Conservation (phyloP, 2,329 filamentous ascomycete genomes). For the Fusarium sp. region DNA sequence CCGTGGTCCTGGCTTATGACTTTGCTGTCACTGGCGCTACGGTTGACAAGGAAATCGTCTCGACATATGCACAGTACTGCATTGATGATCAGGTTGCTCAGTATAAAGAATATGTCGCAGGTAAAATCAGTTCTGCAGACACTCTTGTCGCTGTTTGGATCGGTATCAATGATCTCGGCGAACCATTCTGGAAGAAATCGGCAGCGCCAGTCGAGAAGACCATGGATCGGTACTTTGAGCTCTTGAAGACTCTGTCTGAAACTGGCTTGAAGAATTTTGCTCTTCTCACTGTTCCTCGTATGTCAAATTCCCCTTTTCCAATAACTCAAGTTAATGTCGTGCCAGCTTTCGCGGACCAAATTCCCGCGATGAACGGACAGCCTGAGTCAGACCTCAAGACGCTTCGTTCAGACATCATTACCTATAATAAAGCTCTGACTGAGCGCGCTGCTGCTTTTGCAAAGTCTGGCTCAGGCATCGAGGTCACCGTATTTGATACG, state of each 20-base stretch:
- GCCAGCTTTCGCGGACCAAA: slow-evolving; percentile 19
- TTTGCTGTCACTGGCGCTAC: slow-evolving; percentile 36
- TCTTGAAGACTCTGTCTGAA: slow-evolving; percentile 6
- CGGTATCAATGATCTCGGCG: slow-evolving; percentile 34
- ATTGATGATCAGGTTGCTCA: slow-evolving; percentile 32
- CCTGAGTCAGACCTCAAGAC: slow-evolving; percentile 1
- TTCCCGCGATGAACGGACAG: slow-evolving; percentile 13
- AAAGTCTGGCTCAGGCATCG: not conserved
- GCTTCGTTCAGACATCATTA: slow-evolving; percentile 9
- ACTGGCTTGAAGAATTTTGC: slow-evolving; percentile 27
- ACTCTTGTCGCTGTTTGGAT: slow-evolving; percentile 34
- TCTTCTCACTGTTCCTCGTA: slow-evolving; percentile 20
- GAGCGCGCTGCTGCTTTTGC: slow-evolving; percentile 3
- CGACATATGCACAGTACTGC: slow-evolving; percentile 19
- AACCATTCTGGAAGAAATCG: slow-evolving; percentile 27
- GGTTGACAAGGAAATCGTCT: slow-evolving; percentile 26
- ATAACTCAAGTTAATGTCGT: accelerated
- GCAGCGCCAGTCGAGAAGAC: slow-evolving; percentile 11
- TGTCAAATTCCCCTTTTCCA: accelerated
- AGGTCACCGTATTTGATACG: slow-evolving; percentile 11
- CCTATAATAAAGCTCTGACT: slow-evolving; percentile 14
- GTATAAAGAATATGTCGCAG: slow-evolving; percentile 25
- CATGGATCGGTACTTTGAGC: slow-evolving; percentile 19
- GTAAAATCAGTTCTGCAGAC: slow-evolving; percentile 3
- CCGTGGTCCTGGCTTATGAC: slow-evolving; percentile 23